Evolutionary conservation across 805 yeast species (phyloP).

Genomic region (Saturnispora silvae): DNA sequence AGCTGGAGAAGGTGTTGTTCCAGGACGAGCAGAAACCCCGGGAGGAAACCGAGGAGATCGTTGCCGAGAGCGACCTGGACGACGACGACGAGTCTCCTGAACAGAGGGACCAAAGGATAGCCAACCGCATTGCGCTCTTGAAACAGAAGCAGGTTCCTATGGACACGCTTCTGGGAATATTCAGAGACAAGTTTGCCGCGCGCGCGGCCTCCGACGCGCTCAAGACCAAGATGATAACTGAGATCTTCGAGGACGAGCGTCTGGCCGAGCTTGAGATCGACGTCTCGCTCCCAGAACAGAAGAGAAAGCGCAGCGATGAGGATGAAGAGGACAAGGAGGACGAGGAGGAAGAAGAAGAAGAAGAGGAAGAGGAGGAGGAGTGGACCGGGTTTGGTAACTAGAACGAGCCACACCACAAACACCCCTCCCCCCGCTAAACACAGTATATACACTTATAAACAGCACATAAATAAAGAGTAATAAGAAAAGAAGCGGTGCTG

Average conservation of each 20-base stretch:
- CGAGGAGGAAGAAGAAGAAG: slow-evolving; percentile 12
- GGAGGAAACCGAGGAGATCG: slow-evolving; percentile 32
- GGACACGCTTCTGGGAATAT: slow-evolving; percentile 45
- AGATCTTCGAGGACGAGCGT: slow-evolving; percentile 55
- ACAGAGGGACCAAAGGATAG: slow-evolving; percentile 10
- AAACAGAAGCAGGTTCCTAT: slow-evolving; percentile 37
- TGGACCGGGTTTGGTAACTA: slow-evolving; percentile 24
- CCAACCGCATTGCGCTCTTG: slow-evolving; percentile 14
- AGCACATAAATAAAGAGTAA: not conserved
- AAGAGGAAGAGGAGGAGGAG: slow-evolving; percentile 14
- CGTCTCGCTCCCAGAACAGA: slow-evolving; percentile 17
- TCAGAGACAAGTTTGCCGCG: slow-evolving; percentile 38
- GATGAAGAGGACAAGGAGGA: slow-evolving; percentile 18
- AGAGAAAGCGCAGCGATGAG: slow-evolving; percentile 5
- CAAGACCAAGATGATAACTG: slow-evolving; percentile 53
- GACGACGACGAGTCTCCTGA: slow-evolving; percentile 8
- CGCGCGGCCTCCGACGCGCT: slow-evolving; percentile 51
- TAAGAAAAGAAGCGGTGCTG: not conserved
- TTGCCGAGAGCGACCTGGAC: slow-evolving; percentile 29
- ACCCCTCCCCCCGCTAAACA: too few relatives aligned
- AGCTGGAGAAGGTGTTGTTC: slow-evolving; percentile 58
- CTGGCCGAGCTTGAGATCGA: slow-evolving; percentile 53
- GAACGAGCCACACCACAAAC: not conserved
- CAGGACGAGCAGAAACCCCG: slow-evolving; percentile 30
- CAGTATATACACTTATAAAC: not conserved